Conservation (phyloP, 164 flowering plant species). For the Santalum album region DNA sequence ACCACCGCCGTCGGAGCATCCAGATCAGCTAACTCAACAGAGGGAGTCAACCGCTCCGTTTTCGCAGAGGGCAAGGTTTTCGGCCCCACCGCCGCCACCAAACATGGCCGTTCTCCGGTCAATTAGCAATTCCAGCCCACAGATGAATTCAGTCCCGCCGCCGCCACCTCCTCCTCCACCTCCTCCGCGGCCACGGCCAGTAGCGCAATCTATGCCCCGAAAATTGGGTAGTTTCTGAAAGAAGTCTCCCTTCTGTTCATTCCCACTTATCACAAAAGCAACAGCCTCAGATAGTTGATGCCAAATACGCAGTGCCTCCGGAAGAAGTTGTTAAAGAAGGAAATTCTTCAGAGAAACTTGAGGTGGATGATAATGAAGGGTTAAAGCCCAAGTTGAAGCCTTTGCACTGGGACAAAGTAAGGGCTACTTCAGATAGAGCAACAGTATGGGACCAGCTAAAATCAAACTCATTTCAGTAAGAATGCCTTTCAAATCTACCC, state of each 20-base stretch:
- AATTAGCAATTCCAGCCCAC: conserved; percentile 19
- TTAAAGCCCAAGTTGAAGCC: conserved; percentile 75
- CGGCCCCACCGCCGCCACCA: conserved; percentile 63
- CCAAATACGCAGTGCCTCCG: conserved; percentile 13
- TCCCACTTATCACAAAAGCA: conserved; percentile 13
- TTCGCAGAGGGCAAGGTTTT: conserved; percentile 38
- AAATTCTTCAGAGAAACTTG: conserved; percentile 27
- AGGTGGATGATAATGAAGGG: conserved; percentile 39
- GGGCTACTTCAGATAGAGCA: conserved; percentile 84
- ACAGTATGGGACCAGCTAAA: conserved; percentile 97
- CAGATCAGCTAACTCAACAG: no score
- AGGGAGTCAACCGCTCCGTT: conserved; percentile 16
- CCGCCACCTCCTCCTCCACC: conserved; percentile 61
- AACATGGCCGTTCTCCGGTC: conserved; percentile 35
- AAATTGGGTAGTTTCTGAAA: conserved; percentile 19
- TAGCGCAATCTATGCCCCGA: conserved; percentile 8
- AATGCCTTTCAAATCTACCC: no score
- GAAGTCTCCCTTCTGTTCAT: conserved; percentile 13
- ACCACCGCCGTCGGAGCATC: conserved; percentile 20
- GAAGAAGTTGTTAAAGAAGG: conserved; percentile 17
- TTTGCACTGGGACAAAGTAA: conserved; percentile 97
- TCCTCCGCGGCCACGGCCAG: conserved; percentile 12
- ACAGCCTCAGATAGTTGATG: conserved; percentile 16
- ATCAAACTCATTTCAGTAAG: conserved; percentile 98
- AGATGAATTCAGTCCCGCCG: conserved; percentile 21